A percentile compares a stretch with the other conserved stretches of the same genome.
phyloP scores from a whole-genome alignment of 2,329 filamentous ascomycete genomes.

The Xylariaceae sp. region DNA sequence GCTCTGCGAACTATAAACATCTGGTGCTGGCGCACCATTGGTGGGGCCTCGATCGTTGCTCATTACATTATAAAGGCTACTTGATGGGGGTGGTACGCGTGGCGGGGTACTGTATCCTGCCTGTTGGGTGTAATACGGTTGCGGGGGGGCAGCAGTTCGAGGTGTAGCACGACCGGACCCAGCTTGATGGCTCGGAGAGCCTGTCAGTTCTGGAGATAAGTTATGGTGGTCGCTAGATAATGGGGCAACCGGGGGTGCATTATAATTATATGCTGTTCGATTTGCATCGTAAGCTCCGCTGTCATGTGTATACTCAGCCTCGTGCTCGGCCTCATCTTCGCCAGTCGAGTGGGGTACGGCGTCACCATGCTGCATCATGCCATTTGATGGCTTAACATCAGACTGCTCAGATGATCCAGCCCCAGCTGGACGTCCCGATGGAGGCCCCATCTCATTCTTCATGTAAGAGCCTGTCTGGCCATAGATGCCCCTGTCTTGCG shows the following conservation, averaged over 20 bases:
- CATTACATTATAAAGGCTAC: constrained; percentile 88
- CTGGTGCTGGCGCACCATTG: constrained; percentile 67
- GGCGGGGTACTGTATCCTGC: constrained; percentile 79
- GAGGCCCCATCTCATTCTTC: constrained; percentile 88
- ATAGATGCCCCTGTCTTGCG: constrained; percentile 66
- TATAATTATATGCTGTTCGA: constrained; percentile 78
- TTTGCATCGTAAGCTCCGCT: constrained; percentile 73
- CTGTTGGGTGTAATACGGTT: constrained; percentile 71
- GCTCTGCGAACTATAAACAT: constrained; percentile 70
- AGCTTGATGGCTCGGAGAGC: constrained; percentile 77
- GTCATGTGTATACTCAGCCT: constrained; percentile 85
- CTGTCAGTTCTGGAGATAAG: constrained; percentile 79
- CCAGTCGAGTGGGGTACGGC: constrained; percentile 55
- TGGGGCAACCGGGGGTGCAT: constrained; percentile 65
- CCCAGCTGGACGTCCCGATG: constrained; percentile 63
- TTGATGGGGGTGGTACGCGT: constrained; percentile 68
- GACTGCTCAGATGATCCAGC: constrained; percentile 64
- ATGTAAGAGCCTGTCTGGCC: constrained; percentile 70
- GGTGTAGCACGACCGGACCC: constrained; percentile 84
- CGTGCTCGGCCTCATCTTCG: constrained; percentile 73
- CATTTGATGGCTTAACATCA: constrained; percentile 67
- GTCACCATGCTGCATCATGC: constrained; percentile 63
- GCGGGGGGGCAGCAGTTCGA: constrained; percentile 71
- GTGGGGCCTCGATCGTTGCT: constrained; percentile 72
- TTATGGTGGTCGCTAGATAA: constrained; percentile 75